These are phyloP conservation scores for Malassezia pachydermatis DNA, from an alignment of 1,284 basidiomycete genomes.

Conservation along the genomic window DNA sequence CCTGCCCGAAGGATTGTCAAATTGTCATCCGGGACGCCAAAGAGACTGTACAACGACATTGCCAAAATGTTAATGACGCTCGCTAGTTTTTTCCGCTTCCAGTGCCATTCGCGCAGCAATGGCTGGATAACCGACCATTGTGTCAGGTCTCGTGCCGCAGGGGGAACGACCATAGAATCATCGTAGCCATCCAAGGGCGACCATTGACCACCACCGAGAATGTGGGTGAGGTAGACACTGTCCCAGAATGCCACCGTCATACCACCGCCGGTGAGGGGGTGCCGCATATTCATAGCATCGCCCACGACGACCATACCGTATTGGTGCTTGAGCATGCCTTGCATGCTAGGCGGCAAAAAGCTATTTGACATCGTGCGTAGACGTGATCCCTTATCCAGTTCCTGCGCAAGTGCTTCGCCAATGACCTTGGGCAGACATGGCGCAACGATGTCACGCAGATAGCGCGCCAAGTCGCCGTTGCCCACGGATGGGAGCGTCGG, in stretches of 20 bases:
- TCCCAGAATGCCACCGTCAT: constrained; percentile 48
- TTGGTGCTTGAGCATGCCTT: constrained; percentile 56
- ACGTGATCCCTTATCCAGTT: constrained; percentile 32
- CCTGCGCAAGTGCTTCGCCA: constrained; percentile 25
- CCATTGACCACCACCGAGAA: constrained; percentile 35
- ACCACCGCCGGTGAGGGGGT: constrained; percentile 79
- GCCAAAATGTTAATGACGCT: constrained; percentile 47
- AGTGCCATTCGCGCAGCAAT: constrained; percentile 41
- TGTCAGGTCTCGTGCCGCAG: constrained; percentile 21
- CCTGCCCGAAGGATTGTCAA: constrained; percentile 77
- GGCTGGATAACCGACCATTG: constrained; percentile 30
- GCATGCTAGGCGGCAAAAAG: constrained; percentile 74
- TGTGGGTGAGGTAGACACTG: constrained; percentile 36
- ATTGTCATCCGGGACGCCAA: constrained; percentile 54
- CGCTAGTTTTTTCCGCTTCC: constrained; percentile 38
- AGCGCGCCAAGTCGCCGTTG: constrained; percentile 55
- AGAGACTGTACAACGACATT: constrained; percentile 44
- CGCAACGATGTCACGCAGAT: constrained; percentile 33
- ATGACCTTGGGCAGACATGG: constrained; percentile 38
- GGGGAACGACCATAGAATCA: constrained; percentile 2
- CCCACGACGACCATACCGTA: constrained; percentile 77
- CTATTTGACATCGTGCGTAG: constrained; percentile 85
- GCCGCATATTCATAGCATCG: constrained; percentile 98
- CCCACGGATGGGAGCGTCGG: constrained; percentile 61
- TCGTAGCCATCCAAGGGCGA: constrained; percentile 18